These are phyloP conservation scores for Pyrus bretschneideri DNA, from an alignment of 306 rosid genomes.

Conservation along the genomic window DNA sequence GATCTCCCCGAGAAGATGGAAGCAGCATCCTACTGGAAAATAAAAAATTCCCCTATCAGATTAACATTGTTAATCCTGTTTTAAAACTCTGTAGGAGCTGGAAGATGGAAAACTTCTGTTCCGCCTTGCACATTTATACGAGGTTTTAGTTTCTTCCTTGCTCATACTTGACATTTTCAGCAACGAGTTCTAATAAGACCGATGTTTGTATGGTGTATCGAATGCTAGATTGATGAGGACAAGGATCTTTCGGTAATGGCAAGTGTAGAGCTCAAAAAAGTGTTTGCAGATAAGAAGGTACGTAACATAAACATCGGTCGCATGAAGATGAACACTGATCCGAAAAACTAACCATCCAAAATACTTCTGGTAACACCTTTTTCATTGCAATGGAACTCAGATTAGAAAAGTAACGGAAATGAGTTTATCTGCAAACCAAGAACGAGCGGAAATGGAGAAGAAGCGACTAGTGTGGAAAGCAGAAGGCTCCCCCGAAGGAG, in stretches of 20 bases:
- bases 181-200: background rate
- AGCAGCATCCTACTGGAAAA: background rate
- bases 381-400: conserved; percentile 25
- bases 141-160: conserved; percentile 35
- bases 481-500: conserved; percentile 35
- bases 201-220: background rate
- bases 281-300: conserved; percentile 64
- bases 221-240: conserved; percentile 60
- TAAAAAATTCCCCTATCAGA: background rate
- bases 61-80: background rate
- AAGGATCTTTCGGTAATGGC: conserved; percentile 46
- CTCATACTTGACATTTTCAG: background rate
- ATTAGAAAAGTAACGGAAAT: conserved; percentile 43
- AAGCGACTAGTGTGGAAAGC: conserved; percentile 66
- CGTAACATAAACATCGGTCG: background rate
- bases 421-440: conserved; percentile 76
- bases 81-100: conserved; percentile 47
- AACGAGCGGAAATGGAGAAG: conserved; percentile 64
- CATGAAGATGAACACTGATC: background rate
- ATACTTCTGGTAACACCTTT: background rate
- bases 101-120: conserved; percentile 58
- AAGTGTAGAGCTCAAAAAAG: conserved; percentile 49
- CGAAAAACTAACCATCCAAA: background rate
- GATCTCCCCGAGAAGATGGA: background rate
- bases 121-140: conserved; percentile 69